Conservation (phyloP, 371 early-diverging fungal species). For the Mortierella polycephala region DNA sequence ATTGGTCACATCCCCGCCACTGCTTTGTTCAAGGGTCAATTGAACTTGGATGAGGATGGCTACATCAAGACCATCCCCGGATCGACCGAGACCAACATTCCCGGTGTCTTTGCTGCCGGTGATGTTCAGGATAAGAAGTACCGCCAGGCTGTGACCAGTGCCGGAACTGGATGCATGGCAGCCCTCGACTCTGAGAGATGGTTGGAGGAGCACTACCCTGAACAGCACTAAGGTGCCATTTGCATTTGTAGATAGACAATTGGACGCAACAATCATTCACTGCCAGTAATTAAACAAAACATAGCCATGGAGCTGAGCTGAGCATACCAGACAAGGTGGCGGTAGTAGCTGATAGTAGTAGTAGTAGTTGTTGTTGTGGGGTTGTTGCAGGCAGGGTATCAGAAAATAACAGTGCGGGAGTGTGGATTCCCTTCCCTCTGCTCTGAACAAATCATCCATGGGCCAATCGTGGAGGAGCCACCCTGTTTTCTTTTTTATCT, state of each 20-base stretch:
- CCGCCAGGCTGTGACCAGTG: slow-evolving; percentile 82
- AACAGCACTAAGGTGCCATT: slow-evolving; percentile 28
- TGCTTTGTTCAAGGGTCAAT: slow-evolving; percentile 74
- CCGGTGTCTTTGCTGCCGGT: slow-evolving; percentile 98
- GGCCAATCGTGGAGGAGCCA: neutral
- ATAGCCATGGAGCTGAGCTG: too few relatives aligned
- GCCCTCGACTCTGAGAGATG: slow-evolving; percentile 92
- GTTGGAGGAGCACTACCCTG: slow-evolving; percentile 70
- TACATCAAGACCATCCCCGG: slow-evolving; percentile 91
- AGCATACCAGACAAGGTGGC: too few relatives aligned
- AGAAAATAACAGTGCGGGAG: too few relatives aligned
- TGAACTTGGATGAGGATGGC: slow-evolving; percentile 86
- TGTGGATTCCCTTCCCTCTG: too few relatives aligned
- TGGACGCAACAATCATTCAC: neutral
- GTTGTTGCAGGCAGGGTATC: too few relatives aligned
- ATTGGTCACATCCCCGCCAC: slow-evolving; percentile 98
- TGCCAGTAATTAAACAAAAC: neutral
- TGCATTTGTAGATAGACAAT: slow-evolving; percentile 23
- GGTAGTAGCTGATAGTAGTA: too few relatives aligned
- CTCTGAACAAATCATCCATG: too few relatives aligned
- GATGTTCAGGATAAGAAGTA: slow-evolving; percentile 98
- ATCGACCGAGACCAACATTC: slow-evolving; percentile 83
- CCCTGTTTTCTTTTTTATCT: neutral
- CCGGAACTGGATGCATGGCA: slow-evolving; percentile 95
- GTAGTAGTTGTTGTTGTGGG: too few relatives aligned